These are phyloP conservation scores for Thalia dealbata DNA, from an alignment of 176 grass and related monocot species.

Conservation along the genomic window DNA sequence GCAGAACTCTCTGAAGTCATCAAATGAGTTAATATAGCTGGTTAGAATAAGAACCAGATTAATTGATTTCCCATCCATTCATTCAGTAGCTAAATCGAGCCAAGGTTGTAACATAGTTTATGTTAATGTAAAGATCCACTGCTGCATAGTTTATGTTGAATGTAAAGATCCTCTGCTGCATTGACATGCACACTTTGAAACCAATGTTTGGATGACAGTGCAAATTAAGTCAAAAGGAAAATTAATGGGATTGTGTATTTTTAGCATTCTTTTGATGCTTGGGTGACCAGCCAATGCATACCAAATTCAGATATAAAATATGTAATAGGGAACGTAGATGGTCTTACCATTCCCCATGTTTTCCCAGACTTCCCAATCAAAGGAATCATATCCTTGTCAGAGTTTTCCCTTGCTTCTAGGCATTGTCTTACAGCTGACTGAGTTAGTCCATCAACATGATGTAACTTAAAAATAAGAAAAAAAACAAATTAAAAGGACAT, in stretches of 20 bases:
- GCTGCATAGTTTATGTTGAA: background rate
- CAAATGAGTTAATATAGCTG: background rate
- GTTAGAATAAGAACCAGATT: background rate
- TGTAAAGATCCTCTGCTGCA: background rate
- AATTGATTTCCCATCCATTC: background rate
- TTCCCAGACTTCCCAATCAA: conserved; percentile 59
- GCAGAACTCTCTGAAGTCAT: too few species aligned
- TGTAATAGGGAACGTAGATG: background rate
- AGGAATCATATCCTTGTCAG: conserved; percentile 38
- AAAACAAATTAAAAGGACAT: background rate
- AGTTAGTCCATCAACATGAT: conserved; percentile 83
- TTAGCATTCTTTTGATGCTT: background rate
- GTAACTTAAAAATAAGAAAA: conserved; percentile 36
- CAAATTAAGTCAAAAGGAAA: background rate
- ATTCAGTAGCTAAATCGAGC: background rate
- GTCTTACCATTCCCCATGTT: conserved; percentile 60
- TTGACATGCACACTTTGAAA: background rate
- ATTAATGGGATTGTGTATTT: background rate
- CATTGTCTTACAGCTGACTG: conserved; percentile 48
- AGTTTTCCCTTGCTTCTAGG: conserved; percentile 46
- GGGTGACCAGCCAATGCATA: background rate
- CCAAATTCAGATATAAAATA: background rate
- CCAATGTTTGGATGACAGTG: background rate
- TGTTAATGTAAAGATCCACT: too few species aligned
- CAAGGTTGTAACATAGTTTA: too few species aligned